Conservation (phyloP, 2,329 filamentous ascomycete genomes). For the Furcasterigmium furcatum region DNA sequence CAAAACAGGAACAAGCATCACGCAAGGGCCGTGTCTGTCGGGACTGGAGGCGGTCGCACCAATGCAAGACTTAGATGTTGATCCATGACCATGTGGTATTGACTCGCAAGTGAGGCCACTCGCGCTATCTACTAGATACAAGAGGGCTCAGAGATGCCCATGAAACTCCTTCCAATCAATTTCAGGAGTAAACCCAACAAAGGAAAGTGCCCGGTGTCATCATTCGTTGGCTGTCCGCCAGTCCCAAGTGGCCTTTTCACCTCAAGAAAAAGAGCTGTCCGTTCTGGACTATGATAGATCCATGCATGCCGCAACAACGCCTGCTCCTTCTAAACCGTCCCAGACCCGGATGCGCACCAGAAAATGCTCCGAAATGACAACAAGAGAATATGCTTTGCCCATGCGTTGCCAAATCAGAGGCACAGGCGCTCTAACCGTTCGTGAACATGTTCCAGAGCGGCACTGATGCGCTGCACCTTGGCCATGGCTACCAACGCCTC, state of each 20-base stretch:
- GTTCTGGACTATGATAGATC: not conserved
- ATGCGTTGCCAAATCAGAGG: not conserved
- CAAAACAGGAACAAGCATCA: no score
- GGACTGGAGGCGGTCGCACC: no score
- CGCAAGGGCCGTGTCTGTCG: no score
- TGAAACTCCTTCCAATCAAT: not conserved
- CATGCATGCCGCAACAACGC: not conserved
- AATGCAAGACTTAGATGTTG: no score
- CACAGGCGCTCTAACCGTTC: slow-evolving; percentile 31
- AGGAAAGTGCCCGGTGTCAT: not conserved
- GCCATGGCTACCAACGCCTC: slow-evolving; percentile 41
- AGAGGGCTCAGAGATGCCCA: not conserved
- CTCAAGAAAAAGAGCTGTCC: not conserved
- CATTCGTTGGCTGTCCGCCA: not conserved
- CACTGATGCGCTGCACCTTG: slow-evolving; percentile 47
- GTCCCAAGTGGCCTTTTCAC: not conserved
- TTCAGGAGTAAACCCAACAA: not conserved
- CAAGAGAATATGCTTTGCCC: not conserved
- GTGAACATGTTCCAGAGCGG: slow-evolving; percentile 29
- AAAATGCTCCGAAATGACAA: not conserved
- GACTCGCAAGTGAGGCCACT: not conserved
- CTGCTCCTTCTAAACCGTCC: not conserved
- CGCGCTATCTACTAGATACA: not conserved
- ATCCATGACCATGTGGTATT: no score
- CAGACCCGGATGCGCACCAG: not conserved